A percentile compares a stretch with the other conserved stretches of the same genome.
Evolutionary conservation across 2,329 filamentous ascomycete genomes (phyloP).

Genomic region (Fusarium devonianum): DNA sequence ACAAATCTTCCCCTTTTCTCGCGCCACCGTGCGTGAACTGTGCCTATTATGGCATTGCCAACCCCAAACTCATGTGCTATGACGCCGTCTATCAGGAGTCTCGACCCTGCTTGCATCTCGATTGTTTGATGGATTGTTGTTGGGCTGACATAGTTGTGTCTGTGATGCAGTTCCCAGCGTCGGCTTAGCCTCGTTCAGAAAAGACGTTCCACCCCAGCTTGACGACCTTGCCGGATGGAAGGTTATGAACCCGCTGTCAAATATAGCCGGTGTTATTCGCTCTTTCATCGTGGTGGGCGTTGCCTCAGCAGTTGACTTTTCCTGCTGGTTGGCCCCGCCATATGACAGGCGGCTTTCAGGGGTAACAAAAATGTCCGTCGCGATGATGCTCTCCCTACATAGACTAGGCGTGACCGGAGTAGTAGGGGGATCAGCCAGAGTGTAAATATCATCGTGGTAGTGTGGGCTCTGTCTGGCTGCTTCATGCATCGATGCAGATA

Average conservation of each 20-base stretch:
- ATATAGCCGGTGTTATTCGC: neutral
- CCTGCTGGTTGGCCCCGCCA: neutral
- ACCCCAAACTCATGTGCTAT: neutral
- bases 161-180: too few species aligned
- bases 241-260: neutral
- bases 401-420: constrained; percentile 25
- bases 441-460: constrained; percentile 1
- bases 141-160: neutral
- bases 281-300: neutral
- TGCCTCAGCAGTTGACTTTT: neutral
- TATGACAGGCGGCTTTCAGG: constrained; percentile 32
- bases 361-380: constrained; percentile 34
- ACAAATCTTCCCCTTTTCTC: too few species aligned
- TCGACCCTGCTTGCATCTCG: too few species aligned
- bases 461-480: constrained; percentile 9
- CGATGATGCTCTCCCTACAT: constrained; percentile 20
- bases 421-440: neutral
- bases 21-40: too few species aligned
- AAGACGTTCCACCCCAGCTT: neutral
- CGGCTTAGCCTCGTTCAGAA: too few species aligned
- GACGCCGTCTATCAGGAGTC: too few species aligned
- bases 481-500: constrained; percentile 33
- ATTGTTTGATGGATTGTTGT: neutral
- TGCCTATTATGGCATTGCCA: too few species aligned
- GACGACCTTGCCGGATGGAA: neutral